Evolutionary conservation across 176 grass and related monocot species (phyloP).

Genomic region (Oryza glaberrima): DNA sequence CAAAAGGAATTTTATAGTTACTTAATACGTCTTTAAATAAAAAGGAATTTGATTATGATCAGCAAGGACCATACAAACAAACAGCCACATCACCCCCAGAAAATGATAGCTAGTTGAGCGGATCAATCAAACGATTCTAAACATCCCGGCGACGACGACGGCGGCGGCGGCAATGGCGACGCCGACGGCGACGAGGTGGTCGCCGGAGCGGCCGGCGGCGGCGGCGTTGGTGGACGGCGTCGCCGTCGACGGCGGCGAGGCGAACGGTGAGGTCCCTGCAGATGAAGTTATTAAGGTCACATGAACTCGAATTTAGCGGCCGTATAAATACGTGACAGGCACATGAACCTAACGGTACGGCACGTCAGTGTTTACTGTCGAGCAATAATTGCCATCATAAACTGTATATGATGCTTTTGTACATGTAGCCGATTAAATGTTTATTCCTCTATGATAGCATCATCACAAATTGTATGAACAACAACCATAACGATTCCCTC

Average conservation of each 20-base stretch:
- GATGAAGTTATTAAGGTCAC: not conserved
- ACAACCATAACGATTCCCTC: too few relatives aligned
- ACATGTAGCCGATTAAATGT: not conserved
- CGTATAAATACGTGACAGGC: not conserved
- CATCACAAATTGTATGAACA: too few relatives aligned
- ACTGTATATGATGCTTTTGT: not conserved
- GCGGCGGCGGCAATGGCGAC: conserved; percentile 27
- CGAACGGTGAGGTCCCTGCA: conserved; percentile 32
- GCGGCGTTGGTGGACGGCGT: not conserved
- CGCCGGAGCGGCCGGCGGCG: not conserved
- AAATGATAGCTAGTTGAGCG: conserved; percentile 5
- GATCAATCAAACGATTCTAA: conserved; percentile 12
- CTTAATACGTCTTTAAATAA: not conserved
- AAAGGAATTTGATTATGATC: not conserved
- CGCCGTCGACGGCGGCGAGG: conserved; percentile 42
- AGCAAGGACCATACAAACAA: not conserved
- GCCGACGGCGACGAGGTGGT: not conserved
- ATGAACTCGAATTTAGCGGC: not conserved
- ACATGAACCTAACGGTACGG: not conserved
- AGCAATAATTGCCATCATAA: not conserved
- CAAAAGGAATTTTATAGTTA: conserved; percentile 1
- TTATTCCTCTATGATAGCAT: not conserved
- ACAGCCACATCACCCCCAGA: not conserved
- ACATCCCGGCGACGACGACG: not conserved
- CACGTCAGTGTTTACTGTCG: not conserved